These are phyloP conservation scores for Acanthamoeba healyi DNA, from an alignment of 208 protist genomes.

Conservation along the genomic window DNA sequence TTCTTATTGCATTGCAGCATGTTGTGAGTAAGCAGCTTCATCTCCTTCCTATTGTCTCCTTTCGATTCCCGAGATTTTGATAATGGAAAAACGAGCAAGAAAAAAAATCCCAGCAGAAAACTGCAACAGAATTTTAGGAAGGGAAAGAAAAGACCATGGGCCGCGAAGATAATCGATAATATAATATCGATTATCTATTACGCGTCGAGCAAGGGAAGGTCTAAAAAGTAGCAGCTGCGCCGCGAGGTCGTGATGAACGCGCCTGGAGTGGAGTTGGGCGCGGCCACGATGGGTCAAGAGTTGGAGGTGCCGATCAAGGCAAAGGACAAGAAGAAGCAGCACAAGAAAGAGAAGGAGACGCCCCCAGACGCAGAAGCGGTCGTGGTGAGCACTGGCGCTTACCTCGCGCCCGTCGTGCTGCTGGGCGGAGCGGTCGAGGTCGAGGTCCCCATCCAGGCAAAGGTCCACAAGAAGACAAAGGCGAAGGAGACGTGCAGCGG, in stretches of 20 bases:
- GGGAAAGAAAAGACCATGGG: not conserved
- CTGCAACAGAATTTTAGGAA: not conserved
- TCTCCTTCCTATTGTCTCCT: slow-evolving; percentile 60
- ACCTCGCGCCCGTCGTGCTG: too few species aligned
- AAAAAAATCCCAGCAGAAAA: too few species aligned
- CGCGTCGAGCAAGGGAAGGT: too few species aligned
- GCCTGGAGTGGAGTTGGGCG: too few species aligned
- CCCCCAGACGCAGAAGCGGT: too few species aligned
- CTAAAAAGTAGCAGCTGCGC: not conserved
- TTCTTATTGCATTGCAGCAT: slow-evolving; percentile 81
- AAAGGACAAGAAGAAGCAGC: not conserved
- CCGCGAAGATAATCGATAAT: too few species aligned
- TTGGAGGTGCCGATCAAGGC: not conserved
- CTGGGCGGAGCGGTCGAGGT: too few species aligned
- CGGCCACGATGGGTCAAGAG: not conserved
- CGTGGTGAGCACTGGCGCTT: too few species aligned
- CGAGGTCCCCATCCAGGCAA: not conserved
- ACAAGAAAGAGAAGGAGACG: not conserved
- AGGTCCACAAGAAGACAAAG: not conserved
- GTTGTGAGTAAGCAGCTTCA: slow-evolving; percentile 83
- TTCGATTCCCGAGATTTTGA: slow-evolving; percentile 13
- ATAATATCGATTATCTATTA: too few species aligned
- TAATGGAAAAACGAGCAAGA: too few species aligned
- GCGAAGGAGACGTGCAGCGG: not conserved
- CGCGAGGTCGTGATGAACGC: not conserved